Conservation (phyloP, 768 basidiomycete genomes). For the Neoboletus subvelutipes region DNA sequence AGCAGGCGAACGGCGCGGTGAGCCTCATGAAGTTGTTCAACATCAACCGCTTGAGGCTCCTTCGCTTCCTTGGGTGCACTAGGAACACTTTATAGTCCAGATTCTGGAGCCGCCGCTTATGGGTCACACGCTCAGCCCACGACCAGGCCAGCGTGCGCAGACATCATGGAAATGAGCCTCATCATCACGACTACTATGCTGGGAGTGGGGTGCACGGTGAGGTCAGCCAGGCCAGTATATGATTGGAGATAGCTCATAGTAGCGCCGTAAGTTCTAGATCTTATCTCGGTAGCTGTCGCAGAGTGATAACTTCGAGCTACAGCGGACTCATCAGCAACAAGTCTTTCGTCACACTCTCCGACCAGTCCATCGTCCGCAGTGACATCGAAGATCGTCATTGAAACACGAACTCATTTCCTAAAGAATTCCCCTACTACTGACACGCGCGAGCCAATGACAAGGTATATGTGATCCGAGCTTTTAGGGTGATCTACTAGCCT, state of each 20-base stretch:
- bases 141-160: neutral
- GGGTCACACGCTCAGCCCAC: neutral
- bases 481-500: too few species aligned
- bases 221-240: too few species aligned
- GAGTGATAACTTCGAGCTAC: neutral
- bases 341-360: neutral
- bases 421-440: too few species aligned
- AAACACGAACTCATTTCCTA: neutral
- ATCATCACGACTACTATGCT: neutral
- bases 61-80: neutral
- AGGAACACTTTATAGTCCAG: neutral
- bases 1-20: slow-evolving; percentile 9
- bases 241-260: too few species aligned
- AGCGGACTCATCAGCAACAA: neutral
- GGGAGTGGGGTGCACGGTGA: neutral
- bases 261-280: neutral
- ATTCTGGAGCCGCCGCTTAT: too few species aligned
- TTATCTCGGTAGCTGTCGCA: neutral
- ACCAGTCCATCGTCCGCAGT: neutral
- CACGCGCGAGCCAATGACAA: too few species aligned
- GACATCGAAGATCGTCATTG: neutral
- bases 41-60: neutral
- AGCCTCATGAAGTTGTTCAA: slow-evolving; percentile 17
- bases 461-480: too few species aligned
- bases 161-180: neutral